Evolutionary conservation across 2,329 filamentous ascomycete species (phyloP), one percentile per base, ranked within the genome.

Genomic region (Paracorniculantispora psalliotae): DNA sequence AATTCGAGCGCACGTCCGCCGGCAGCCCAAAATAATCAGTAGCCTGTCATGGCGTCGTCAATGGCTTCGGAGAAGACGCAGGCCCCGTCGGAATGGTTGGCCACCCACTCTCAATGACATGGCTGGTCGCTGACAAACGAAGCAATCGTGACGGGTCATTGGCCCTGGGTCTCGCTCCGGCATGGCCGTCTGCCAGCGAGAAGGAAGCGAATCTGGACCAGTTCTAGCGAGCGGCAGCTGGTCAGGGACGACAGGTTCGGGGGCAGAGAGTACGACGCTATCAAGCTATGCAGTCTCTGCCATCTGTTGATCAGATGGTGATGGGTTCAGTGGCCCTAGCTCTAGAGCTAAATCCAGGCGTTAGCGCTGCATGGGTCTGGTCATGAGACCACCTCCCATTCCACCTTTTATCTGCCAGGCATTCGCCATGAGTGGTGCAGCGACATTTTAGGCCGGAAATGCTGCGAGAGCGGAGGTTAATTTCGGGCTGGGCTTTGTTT

Each of bases 381-480:
- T 70, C 68, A 69, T 69, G 68, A 64, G 68, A 70, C 67, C 67
- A 61, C 51, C 50, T 63, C 59, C 59, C 61, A 66, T 65, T 65
- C 63, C 65, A 62, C 61, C 62, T 60, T 49, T 61, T 54, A 25
- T 51, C 26, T 35, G 33, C 54, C 35, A 30, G 33, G 21, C 33
- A 49, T 30, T 49, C 54, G 30, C 25, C 49, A 23, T 57, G 54
- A 57, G 54, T 57, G 55, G 55, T 57, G 55, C 46, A 51, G 47
- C 55, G 54, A 57, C 55, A 44, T 57, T 43, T 21, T 49, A 48
- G 47, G 8, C 47, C 26, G 25, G 19, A 50, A 44, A 25, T 51
- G 26, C 28, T 50, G 55, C 47, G 55, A 50, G 47, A 50, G 35
- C 44, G 54, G 54, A 48, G 44, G 54, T 23, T 39, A 37, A 28